These are phyloP conservation scores for Melampsora medusae DNA, from an alignment of 1,284 basidiomycete genomes.

Conservation along the genomic window DNA sequence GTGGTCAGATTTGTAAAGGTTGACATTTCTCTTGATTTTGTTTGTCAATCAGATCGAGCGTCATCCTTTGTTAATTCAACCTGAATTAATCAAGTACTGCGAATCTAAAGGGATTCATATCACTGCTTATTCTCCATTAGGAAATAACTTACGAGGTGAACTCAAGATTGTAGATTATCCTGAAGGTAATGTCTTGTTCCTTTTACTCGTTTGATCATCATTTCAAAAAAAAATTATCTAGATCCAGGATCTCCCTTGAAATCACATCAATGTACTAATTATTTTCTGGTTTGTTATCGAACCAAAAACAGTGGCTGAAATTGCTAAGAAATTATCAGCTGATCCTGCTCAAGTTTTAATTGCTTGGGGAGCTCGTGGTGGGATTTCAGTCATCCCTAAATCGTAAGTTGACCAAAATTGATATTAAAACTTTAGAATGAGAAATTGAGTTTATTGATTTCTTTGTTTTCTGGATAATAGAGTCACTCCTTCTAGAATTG, in stretches of 20 bases:
- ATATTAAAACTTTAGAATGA: neutral
- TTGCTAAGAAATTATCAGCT: conserved; percentile 51
- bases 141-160: conserved; percentile 52
- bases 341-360: conserved; percentile 54
- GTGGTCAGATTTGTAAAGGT: neutral
- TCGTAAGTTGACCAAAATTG: conserved; percentile 32
- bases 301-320: conserved; percentile 46
- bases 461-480: neutral
- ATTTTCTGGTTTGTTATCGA: neutral
- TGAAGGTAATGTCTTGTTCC: conserved; percentile 25
- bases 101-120: conserved; percentile 50
- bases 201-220: neutral
- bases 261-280: neutral
- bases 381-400: conserved; percentile 53
- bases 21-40: neutral
- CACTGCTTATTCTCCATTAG: conserved; percentile 57
- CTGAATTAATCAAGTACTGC: conserved; percentile 34
- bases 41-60: conserved; percentile 32
- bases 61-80: conserved; percentile 38
- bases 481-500: conserved; percentile 52
- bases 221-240: no score
- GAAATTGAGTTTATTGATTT: neutral
- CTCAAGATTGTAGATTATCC: conserved; percentile 43
- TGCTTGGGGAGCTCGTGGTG: conserved; percentile 50
- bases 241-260: neutral